phyloP scores from a whole-genome alignment of 2,329 filamentous ascomycete genomes.

The Alternaria angustiovoidea region DNA sequence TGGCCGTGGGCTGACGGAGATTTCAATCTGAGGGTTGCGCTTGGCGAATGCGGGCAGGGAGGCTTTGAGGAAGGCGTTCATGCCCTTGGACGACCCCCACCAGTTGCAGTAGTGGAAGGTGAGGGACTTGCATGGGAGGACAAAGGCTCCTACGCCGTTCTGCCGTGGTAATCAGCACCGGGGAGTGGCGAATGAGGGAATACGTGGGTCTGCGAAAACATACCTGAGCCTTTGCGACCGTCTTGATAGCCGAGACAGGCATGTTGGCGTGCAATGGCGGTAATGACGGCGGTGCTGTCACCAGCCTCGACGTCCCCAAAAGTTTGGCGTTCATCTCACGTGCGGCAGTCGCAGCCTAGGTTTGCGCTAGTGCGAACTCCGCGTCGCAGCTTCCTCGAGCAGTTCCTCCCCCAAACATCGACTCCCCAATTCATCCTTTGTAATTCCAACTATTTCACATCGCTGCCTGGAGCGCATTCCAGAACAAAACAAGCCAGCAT shows the following conservation, averaged over 20 bases:
- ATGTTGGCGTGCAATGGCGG: slow-evolving; percentile 46
- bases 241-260: slow-evolving; percentile 60
- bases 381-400: slow-evolving; percentile 27
- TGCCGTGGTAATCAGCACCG: slow-evolving; percentile 51
- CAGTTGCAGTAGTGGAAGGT: slow-evolving; percentile 98
- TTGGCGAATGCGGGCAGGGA: slow-evolving; percentile 79
- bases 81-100: slow-evolving; percentile 90
- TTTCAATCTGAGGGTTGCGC: slow-evolving; percentile 86
- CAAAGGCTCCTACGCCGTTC: slow-evolving; percentile 97
- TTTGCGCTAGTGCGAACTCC: slow-evolving; percentile 33
- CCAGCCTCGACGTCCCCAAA: slow-evolving; percentile 13
- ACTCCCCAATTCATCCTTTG: slow-evolving; percentile 24
- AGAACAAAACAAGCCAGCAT: slow-evolving; percentile 60
- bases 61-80: slow-evolving; percentile 88
- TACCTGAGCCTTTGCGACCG: slow-evolving; percentile 66
- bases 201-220: slow-evolving; percentile 21
- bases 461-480: slow-evolving; percentile 47
- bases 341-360: slow-evolving; percentile 28
- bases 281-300: slow-evolving; percentile 10
- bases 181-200: background rate
- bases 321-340: slow-evolving; percentile 38
- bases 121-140: slow-evolving; percentile 94
- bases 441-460: slow-evolving; percentile 40
- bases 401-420: slow-evolving; percentile 7
- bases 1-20: slow-evolving; percentile 90